Percentiles rank a stretch among this genome's conserved stretches.
Conservation (phyloP, 306 rosid species). For the Quercus berberidifolia region DNA sequence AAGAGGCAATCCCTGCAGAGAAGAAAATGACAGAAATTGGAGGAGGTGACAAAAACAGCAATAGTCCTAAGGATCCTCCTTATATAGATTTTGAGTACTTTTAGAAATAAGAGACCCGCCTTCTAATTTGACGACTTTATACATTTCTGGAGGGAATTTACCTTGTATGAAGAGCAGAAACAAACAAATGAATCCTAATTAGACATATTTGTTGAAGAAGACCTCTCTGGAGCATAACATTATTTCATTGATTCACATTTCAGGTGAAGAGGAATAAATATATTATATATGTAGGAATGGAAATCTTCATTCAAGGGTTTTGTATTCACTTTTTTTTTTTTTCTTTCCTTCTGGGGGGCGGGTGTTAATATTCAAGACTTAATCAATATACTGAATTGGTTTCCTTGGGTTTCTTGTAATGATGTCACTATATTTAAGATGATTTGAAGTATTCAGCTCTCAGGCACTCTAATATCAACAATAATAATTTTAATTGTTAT, state of each 20-base stretch:
- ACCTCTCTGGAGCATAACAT: not conserved
- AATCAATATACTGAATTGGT: not conserved
- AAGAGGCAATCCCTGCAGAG: conserved; percentile 18
- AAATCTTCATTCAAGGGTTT: not conserved
- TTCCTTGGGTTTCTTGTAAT: not conserved
- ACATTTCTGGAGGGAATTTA: conserved; percentile 1
- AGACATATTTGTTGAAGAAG: not conserved
- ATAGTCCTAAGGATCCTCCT: conserved; percentile 15
- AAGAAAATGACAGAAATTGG: conserved; percentile 16
- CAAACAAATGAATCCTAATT: conserved; percentile 2
- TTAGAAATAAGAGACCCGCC: conserved; percentile 2
- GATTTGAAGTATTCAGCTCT: not conserved
- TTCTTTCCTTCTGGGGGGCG: not conserved
- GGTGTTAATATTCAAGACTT: not conserved
- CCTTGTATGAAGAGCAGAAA: conserved; percentile 18
- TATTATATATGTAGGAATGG: not conserved
- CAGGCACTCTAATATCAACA: not conserved
- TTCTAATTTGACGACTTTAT: not conserved
- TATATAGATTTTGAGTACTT: conserved; percentile 48
- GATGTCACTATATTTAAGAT: not conserved
- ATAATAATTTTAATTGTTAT: not conserved
- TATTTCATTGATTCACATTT: not conserved
- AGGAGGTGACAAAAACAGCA: conserved; percentile 4
- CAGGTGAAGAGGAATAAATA: not conserved
- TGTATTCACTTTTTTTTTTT: not conserved